Percentiles rank a stretch among this genome's conserved stretches.
Evolutionary conservation across 257 asterid species (phyloP).

Genomic region (Forsythia viridissima): DNA sequence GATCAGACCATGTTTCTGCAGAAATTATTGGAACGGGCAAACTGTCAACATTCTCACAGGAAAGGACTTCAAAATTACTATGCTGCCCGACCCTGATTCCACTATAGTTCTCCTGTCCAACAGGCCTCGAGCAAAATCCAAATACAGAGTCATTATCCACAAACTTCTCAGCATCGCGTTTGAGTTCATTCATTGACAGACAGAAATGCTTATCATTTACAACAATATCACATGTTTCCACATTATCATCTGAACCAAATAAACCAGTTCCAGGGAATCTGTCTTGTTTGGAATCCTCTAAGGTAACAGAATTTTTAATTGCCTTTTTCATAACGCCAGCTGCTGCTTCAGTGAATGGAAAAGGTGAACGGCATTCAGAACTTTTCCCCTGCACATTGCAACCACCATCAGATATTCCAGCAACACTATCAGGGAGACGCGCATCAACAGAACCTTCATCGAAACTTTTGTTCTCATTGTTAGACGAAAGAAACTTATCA

Average conservation of each 20-base stretch:
- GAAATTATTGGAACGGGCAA: constrained; percentile 23
- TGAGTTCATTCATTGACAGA: constrained; percentile 29
- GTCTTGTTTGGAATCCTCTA: constrained; percentile 33
- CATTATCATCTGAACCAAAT: constrained; percentile 32
- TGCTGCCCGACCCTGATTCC: constrained; percentile 31
- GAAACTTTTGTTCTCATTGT: constrained; percentile 15
- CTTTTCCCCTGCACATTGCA: constrained; percentile 25
- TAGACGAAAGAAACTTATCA: constrained; percentile 24
- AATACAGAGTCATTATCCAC: constrained; percentile 35
- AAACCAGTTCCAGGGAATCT: constrained; percentile 32
- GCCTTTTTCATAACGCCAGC: constrained; percentile 15
- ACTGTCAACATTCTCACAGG: constrained; percentile 23
- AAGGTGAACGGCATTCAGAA: constrained; percentile 26
- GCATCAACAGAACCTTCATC: constrained; percentile 21
- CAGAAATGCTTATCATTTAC: constrained; percentile 25
- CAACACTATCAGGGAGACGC: constrained; percentile 14
- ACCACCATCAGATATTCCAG: constrained; percentile 30
- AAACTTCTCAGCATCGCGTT: constrained; percentile 30
- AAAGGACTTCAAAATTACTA: constrained; percentile 23
- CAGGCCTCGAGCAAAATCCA: constrained; percentile 35
- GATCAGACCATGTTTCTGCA: constrained; percentile 28
- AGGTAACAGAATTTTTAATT: constrained; percentile 30
- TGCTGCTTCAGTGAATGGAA: constrained; percentile 30
- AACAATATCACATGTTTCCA: constrained; percentile 33
- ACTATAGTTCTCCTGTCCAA: constrained; percentile 32